Evolutionary conservation across 345 rosid species (phyloP), one percentile per base, ranked within the genome.

Genomic region (Eucalyptus camaldulensis): DNA sequence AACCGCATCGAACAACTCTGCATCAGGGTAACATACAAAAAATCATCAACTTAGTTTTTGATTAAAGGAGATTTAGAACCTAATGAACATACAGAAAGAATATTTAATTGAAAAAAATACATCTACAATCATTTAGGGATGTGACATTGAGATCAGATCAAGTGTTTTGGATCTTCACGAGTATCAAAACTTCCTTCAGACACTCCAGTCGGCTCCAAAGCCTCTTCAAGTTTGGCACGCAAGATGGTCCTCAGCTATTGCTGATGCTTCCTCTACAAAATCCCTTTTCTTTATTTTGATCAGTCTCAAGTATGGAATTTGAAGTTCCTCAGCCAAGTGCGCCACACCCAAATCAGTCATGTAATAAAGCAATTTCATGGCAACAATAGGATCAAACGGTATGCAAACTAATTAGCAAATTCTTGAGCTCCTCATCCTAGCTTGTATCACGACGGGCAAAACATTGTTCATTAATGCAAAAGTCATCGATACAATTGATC

Each of bases 331-430:
- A 58, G 65, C 65, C 65, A 4, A 58, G n/a, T 58, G 1, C 24
- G 65, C n/a, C 13, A 58, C 29, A 10, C 65, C 65, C 29, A 58
- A 58, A 24, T 58, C 29, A 58, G n/a, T 24, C 65, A 58, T 58
- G n/a, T 24, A 96, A 94, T 88, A 94, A 93, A 69, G 13, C n/a
- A 58, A 58, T 58, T 58, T n/a, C n/a, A 10, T 58, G 65, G 10
- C 65, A 58, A 58, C n/a, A 10, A 58, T 58, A 58, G 29, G 13
- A 58, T 58, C 65, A 24, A 8, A 58, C 1, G 27, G 13, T 0
- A 58, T 58, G 65, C 13, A 4, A 58, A 24, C 29, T 24, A 58
- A 56, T 56, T 58, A 58, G 65, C 65, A 58, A 58, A 58, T 58
- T 58, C n/a, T 24, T 58, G 13, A 58, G 65, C 65, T 58, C 65